Evolutionary conservation across 2,329 filamentous ascomycete genomes (phyloP).

Genomic region (Xenoacremonium recifei): DNA sequence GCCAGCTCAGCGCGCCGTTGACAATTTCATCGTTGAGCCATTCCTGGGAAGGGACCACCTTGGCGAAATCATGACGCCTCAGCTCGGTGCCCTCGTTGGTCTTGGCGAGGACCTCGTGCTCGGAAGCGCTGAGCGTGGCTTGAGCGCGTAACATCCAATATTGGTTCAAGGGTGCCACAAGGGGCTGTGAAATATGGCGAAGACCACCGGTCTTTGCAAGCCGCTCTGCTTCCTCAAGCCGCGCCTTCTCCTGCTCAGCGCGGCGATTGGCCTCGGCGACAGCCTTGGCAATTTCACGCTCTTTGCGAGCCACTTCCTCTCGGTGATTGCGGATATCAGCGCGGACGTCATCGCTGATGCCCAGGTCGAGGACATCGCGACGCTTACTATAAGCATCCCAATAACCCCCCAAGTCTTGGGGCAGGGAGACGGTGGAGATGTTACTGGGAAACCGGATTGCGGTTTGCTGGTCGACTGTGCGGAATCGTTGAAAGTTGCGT

Average conservation of each 20-base stretch:
- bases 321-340: constrained; percentile 23
- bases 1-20: constrained; percentile 61
- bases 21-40: constrained; percentile 81
- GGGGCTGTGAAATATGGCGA: constrained; percentile 24
- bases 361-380: too few species aligned
- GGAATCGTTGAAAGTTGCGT: too few species aligned
- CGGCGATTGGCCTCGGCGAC: constrained; percentile 23
- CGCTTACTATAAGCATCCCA: too few species aligned
- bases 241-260: constrained; percentile 21
- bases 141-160: constrained; percentile 26
- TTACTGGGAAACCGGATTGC: too few species aligned
- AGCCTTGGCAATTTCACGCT: constrained; percentile 25
- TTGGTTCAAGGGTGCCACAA: constrained; percentile 28
- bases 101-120: constrained; percentile 38
- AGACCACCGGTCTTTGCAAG: constrained; percentile 31
- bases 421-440: too few species aligned
- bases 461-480: too few species aligned
- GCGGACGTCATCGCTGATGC: constrained; percentile 28
- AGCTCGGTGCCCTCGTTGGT: constrained; percentile 52
- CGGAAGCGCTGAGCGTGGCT: constrained; percentile 33
- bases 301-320: constrained; percentile 20
- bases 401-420: too few species aligned
- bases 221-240: constrained; percentile 24
- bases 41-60: constrained; percentile 51
- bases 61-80: constrained; percentile 58